These are phyloP conservation scores for Dujonia santamariae DNA, from an alignment of 1,139 yeast species.

Conservation along the genomic window DNA sequence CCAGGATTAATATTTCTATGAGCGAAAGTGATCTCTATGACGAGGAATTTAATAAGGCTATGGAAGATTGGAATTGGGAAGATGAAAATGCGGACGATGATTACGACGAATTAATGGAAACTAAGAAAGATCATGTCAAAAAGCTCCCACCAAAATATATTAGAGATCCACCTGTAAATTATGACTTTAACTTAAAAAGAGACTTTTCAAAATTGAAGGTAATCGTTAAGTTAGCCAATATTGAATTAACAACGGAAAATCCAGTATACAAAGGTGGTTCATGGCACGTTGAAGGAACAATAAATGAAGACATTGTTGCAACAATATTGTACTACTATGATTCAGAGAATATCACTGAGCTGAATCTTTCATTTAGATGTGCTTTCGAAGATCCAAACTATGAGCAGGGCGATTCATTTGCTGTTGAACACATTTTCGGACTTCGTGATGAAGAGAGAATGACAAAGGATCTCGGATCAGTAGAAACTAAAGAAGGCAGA, in stretches of 20 bases:
- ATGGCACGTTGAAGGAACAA: conserved; percentile 47
- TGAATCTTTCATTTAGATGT: conserved; percentile 30
- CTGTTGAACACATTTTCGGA: conserved; percentile 25
- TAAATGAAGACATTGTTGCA: conserved; percentile 42
- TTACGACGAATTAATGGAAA: conserved; percentile 11
- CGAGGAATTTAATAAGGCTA: background rate
- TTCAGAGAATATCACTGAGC: conserved; percentile 35
- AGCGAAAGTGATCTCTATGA: conserved; percentile 1
- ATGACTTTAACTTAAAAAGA: conserved; percentile 16
- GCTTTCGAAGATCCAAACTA: conserved; percentile 33
- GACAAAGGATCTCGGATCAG: conserved; percentile 21
- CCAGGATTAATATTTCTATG: conserved; percentile 16
- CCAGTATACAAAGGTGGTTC: conserved; percentile 40
- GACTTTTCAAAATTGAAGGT: conserved; percentile 27
- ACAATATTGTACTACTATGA: conserved; percentile 44
- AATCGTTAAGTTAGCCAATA: conserved; percentile 40
- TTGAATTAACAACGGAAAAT: conserved; percentile 40
- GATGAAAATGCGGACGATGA: conserved; percentile 9
- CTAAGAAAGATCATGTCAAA: conserved; percentile 14
- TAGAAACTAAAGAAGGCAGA: conserved; percentile 24
- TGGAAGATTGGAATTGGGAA: background rate
- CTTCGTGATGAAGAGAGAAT: conserved; percentile 25
- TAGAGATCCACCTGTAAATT: conserved; percentile 17
- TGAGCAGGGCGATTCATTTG: conserved; percentile 31
- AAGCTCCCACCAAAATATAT: conserved; percentile 14